Evolutionary conservation across 306 rosid genomes (phyloP).

Genomic region (Vigna reflexopilosa): DNA sequence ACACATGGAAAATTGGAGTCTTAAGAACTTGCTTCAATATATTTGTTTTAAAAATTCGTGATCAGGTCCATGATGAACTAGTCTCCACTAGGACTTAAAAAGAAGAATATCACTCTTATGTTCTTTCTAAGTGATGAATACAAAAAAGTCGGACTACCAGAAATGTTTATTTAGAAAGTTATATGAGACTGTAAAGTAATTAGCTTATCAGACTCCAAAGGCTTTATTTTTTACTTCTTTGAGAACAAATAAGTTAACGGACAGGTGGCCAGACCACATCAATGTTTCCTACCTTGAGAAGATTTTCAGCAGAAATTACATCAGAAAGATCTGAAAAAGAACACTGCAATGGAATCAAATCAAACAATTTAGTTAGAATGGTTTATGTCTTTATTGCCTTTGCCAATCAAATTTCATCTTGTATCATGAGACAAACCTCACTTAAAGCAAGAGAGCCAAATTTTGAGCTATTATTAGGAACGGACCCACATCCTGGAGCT

Average conservation of each 20-base stretch:
- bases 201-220: slow-evolving; percentile 23
- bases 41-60: not conserved
- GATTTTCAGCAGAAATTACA: slow-evolving; percentile 76
- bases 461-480: slow-evolving; percentile 49
- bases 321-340: slow-evolving; percentile 55
- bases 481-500: slow-evolving; percentile 85
- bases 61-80: slow-evolving; percentile 11
- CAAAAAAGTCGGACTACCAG: not conserved
- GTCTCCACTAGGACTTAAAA: slow-evolving; percentile 18
- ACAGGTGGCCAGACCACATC: slow-evolving; percentile 26
- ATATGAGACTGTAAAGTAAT: not conserved
- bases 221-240: slow-evolving; percentile 14
- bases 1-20: slow-evolving; percentile 1
- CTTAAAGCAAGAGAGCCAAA: slow-evolving; percentile 56
- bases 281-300: slow-evolving; percentile 79
- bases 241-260: slow-evolving; percentile 36
- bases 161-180: slow-evolving; percentile 30
- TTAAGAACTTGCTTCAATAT: slow-evolving; percentile 6
- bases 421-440: slow-evolving; percentile 74
- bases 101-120: slow-evolving; percentile 10
- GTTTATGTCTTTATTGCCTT: slow-evolving; percentile 25
- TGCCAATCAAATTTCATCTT: slow-evolving; percentile 29
- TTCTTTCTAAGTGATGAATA: slow-evolving; percentile 2
- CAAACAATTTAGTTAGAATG: slow-evolving; percentile 27
- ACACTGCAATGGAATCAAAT: slow-evolving; percentile 61